phyloP scores from a whole-genome alignment of 2,329 filamentous ascomycete genomes.

The Microdochium nivale region DNA sequence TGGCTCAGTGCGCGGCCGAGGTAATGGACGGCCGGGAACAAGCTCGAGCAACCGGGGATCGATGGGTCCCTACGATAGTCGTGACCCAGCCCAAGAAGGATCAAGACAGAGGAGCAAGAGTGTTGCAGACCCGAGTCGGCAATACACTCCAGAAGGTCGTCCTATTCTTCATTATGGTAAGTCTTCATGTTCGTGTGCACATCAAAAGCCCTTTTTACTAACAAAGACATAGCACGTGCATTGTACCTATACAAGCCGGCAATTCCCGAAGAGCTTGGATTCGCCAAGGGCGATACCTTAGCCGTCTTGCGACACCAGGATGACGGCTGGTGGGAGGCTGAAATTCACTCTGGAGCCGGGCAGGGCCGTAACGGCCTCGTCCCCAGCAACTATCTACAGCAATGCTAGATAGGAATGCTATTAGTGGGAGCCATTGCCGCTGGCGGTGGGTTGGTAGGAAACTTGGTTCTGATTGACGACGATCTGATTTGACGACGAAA shows the following conservation, averaged over 20 bases:
- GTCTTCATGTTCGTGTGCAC: constrained; percentile 25
- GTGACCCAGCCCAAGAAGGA: constrained; percentile 28
- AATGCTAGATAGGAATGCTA: constrained; percentile 25
- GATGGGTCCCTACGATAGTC: constrained; percentile 49
- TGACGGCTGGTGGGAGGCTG: constrained; percentile 99
- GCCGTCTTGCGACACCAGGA: constrained; percentile 87
- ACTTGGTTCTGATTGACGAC: neutral
- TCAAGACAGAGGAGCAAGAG: constrained; percentile 67
- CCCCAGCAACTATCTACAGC: constrained; percentile 60
- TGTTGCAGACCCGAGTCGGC: constrained; percentile 70
- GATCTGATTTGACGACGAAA: neutral
- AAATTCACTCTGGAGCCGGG: constrained; percentile 63
- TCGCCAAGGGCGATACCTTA: constrained; percentile 84
- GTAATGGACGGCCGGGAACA: constrained; percentile 38
- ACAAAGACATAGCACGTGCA: constrained; percentile 60
- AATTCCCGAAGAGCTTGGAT: constrained; percentile 90
- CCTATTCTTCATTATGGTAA: constrained; percentile 91
- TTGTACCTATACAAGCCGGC: constrained; percentile 92
- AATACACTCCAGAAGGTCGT: constrained; percentile 78
- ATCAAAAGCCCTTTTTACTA: constrained; percentile 7
- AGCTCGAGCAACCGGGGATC: constrained; percentile 35
- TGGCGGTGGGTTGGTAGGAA: neutral
- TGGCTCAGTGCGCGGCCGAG: constrained; percentile 37
- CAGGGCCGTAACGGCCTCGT: constrained; percentile 49
- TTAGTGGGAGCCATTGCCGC: neutral